Conservation (phyloP, 208 protist genomes). For the Porcisia deanei region DNA sequence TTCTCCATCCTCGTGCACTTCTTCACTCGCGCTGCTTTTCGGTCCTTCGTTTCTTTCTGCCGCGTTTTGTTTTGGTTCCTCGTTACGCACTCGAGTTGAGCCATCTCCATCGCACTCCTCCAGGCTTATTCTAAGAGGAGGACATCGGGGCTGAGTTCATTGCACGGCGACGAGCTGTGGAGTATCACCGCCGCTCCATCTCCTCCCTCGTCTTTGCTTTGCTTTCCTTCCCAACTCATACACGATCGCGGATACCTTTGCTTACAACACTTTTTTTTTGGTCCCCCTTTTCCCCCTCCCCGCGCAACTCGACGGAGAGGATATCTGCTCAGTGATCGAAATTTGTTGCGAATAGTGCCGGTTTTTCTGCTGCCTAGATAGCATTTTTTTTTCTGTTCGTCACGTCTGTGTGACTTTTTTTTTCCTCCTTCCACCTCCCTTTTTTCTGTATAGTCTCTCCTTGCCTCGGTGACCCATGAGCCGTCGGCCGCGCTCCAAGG, state of each 20-base stretch:
- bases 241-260: no score
- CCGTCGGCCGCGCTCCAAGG: background rate
- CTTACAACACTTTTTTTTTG: background rate
- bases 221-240: background rate
- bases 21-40: background rate
- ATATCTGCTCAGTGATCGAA: no score
- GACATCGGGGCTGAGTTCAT: background rate
- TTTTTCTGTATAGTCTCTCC: background rate
- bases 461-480: conserved; percentile 4
- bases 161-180: background rate
- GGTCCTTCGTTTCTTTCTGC: background rate
- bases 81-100: no score
- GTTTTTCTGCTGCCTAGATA: no score
- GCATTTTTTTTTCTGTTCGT: no score
- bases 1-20: background rate
- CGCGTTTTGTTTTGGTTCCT: background rate
- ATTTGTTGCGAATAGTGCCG: no score
- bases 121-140: background rate
- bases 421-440: no score
- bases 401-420: no score
- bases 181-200: background rate
- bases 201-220: background rate
- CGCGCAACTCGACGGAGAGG: no score
- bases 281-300: no score
- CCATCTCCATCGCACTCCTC: background rate